Percentiles rank a stretch among this genome's conserved stretches.
Conservation (phyloP, 2,329 filamentous ascomycete species). For the Clarireedia monteithiana region DNA sequence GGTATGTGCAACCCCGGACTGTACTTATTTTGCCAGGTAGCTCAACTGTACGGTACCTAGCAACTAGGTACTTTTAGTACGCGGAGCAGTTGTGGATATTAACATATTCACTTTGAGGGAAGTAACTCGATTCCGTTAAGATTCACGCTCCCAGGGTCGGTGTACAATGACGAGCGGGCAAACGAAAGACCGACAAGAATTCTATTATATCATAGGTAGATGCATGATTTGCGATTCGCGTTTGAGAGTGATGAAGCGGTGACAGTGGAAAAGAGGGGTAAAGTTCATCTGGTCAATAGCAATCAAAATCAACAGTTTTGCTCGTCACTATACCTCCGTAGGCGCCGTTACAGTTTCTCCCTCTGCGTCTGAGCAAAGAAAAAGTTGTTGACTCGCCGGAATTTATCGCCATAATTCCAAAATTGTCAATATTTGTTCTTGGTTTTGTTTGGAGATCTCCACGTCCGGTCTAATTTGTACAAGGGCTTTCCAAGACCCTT, state of each 20-base stretch:
- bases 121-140: slow-evolving; percentile 5
- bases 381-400: slow-evolving; percentile 1
- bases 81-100: not conserved
- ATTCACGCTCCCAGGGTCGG: not conserved
- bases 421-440: slow-evolving; percentile 8
- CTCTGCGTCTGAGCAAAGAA: not conserved
- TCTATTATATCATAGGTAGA: not conserved
- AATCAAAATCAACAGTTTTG: not conserved
- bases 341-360: not conserved
- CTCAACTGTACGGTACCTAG: not conserved
- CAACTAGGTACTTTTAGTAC: not conserved
- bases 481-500: not conserved
- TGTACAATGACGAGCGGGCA: not conserved
- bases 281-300: not conserved
- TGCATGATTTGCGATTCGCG: not conserved
- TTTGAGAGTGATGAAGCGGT: not conserved
- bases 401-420: not conserved
- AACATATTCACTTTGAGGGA: not conserved
- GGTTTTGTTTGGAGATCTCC: slow-evolving; percentile 6
- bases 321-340: not conserved
- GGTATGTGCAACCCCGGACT: slow-evolving; percentile 6
- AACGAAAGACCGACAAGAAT: not conserved
- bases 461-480: slow-evolving; percentile 3
- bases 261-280: not conserved
- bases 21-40: slow-evolving; percentile 1